Evolutionary conservation across 495 filamentous ascomycete genomes (phyloP).

Genomic region (Annulohypoxylon bovei): DNA sequence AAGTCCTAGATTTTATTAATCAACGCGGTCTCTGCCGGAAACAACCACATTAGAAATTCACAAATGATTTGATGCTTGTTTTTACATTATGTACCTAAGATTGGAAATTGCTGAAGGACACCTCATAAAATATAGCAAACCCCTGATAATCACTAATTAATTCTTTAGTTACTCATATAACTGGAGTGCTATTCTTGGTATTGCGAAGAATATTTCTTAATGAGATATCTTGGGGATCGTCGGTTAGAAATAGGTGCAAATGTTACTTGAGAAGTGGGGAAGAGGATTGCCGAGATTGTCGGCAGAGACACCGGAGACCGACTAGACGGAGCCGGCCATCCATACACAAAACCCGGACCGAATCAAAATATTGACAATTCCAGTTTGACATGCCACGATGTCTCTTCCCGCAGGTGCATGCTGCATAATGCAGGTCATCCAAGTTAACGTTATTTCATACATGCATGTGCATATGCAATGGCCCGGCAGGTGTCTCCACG

Average conservation of each 20-base stretch:
- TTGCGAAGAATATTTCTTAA: neutral
- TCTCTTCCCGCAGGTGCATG: conserved; percentile 1
- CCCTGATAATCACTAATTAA: too few relatives aligned
- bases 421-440: neutral
- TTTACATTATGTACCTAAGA: too few relatives aligned
- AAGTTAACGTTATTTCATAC: neutral
- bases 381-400: neutral
- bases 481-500: neutral
- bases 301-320: neutral
- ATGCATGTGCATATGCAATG: conserved; percentile 3
- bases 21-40: too few relatives aligned
- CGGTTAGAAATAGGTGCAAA: neutral
- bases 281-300: neutral
- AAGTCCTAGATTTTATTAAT: too few relatives aligned
- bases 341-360: neutral
- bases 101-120: too few relatives aligned
- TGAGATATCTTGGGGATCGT: neutral
- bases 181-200: too few relatives aligned
- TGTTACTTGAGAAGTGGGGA: neutral
- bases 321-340: neutral
- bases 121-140: too few relatives aligned
- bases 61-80: too few relatives aligned
- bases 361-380: neutral
- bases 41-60: too few relatives aligned
- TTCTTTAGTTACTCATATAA: too few relatives aligned